A percentile compares a stretch with the other conserved stretches of the same genome.
Evolutionary conservation across 2,329 filamentous ascomycete species (phyloP).

Genomic region (Cytospora schulzeri): DNA sequence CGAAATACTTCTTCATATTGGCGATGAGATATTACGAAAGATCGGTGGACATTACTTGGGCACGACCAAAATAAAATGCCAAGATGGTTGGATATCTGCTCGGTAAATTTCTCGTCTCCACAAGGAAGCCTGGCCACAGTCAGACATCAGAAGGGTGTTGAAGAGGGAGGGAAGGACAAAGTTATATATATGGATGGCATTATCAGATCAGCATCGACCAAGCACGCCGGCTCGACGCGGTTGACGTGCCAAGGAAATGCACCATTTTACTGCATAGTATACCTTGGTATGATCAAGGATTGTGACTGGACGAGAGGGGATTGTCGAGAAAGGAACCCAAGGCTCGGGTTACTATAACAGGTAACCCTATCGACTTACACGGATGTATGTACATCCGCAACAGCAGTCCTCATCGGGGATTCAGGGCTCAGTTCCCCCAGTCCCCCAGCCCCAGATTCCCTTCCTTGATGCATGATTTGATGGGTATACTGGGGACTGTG

Average conservation of each 20-base stretch:
- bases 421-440: neutral
- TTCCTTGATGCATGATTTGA: neutral
- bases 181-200: neutral
- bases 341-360: neutral
- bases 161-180: neutral
- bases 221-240: neutral
- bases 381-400: neutral
- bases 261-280: no score
- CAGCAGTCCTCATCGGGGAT: neutral
- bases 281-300: neutral
- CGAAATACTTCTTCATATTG: conserved; percentile 54
- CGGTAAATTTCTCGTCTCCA: neutral
- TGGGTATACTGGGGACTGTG: no score
- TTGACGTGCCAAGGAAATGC: neutral
- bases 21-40: neutral
- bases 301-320: neutral
- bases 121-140: neutral
- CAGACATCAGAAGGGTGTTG: neutral
- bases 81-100: neutral
- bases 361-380: neutral
- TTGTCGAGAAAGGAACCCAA: neutral
- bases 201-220: neutral
- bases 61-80: neutral
- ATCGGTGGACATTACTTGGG: neutral
- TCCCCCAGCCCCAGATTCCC: neutral